Evolutionary conservation across 202 grass and related monocot genomes (phyloP), one percentile per base, ranked within the genome.

Genomic region (Zoysia matrella): DNA sequence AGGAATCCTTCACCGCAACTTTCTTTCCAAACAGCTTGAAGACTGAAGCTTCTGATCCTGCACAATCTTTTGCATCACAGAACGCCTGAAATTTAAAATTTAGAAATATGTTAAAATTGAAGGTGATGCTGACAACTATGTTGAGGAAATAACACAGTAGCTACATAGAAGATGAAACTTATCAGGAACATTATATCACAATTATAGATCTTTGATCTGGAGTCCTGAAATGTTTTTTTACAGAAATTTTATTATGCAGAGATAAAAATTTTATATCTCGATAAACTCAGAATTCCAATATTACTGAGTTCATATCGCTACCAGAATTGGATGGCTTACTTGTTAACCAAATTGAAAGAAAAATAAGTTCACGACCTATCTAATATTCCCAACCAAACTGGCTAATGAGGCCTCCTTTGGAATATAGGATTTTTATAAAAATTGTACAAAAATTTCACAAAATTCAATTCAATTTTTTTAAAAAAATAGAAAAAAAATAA

Each of bases 11-110:
- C 53, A 89, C 74, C n/a, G 48, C 18, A 16, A 97, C 94, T 62
- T 80, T 91, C 82, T 88, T 93, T n/a, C 91, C 91, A 9, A 97
- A 97, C 49, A 93, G 86, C 83, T 88, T 93, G 3, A 97, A 63
- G 61, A 53, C 81, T n/a, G 86, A 72, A 72, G 81, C 76, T 42
- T 82, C 72, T 73, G 90, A 83, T 80, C 69, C 85, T 61, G 49
- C 16, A 58, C 67, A 85, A 22, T 69, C 84, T 86, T 82, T 85
- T 69, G 43, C 76, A 60, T 76, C 56, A 40, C 47, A 67, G n/a
- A 85, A 85, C 49, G 60, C 74, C 93, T 96, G 88, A 79, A 89
- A 76, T 76, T 78, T 4, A 39, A 43, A 50, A 45, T 80, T 52
- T 44, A 67, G 43, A 67, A 65, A 82, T 14, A 39, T 9, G 14